Percentiles rank a stretch among this genome's conserved stretches.
phyloP scores from a whole-genome alignment of 1,284 basidiomycete species.

The Acaromyces ingoldii region DNA sequence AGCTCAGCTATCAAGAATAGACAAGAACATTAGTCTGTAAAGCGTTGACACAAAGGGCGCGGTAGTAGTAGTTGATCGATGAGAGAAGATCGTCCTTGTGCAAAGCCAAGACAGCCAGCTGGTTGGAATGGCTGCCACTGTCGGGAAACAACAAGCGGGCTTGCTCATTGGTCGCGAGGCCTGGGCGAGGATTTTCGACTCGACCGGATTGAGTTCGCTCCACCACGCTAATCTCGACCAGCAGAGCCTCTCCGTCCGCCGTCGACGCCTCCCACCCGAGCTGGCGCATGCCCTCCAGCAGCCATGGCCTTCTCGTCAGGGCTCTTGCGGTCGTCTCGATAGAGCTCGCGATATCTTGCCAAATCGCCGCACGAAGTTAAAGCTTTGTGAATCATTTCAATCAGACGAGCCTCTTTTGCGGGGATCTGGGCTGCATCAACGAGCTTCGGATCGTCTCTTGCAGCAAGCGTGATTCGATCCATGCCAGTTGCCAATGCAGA shows the following conservation, averaged over 20 bases:
- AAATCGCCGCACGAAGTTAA: slow-evolving; percentile 90
- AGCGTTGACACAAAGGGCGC: slow-evolving; percentile 71
- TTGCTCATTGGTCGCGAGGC: slow-evolving; percentile 36
- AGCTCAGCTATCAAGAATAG: not conserved
- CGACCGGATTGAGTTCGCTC: not conserved
- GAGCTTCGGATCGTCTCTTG: slow-evolving; percentile 9
- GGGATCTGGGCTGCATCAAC: slow-evolving; percentile 26
- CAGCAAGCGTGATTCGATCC: slow-evolving; percentile 3
- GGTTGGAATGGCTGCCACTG: slow-evolving; percentile 74
- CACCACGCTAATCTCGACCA: not conserved
- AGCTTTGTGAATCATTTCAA: slow-evolving; percentile 70
- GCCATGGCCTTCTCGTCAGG: not conserved
- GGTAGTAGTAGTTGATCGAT: slow-evolving; percentile 80
- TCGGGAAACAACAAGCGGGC: slow-evolving; percentile 41
- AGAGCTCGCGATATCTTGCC: slow-evolving; percentile 84
- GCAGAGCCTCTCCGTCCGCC: slow-evolving; percentile 1
- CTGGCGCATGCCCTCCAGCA: not conserved
- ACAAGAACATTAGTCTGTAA: not conserved
- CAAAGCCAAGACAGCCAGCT: slow-evolving; percentile 84
- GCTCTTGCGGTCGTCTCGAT: slow-evolving; percentile 45
- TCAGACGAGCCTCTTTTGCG: slow-evolving; percentile 26
- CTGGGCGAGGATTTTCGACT: not conserved
- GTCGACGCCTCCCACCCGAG: not conserved
- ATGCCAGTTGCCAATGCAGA: slow-evolving; percentile 6
- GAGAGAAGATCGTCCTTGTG: slow-evolving; percentile 77